phyloP scores from a whole-genome alignment of 2,329 filamentous ascomycete species.

The Calycina marina region DNA sequence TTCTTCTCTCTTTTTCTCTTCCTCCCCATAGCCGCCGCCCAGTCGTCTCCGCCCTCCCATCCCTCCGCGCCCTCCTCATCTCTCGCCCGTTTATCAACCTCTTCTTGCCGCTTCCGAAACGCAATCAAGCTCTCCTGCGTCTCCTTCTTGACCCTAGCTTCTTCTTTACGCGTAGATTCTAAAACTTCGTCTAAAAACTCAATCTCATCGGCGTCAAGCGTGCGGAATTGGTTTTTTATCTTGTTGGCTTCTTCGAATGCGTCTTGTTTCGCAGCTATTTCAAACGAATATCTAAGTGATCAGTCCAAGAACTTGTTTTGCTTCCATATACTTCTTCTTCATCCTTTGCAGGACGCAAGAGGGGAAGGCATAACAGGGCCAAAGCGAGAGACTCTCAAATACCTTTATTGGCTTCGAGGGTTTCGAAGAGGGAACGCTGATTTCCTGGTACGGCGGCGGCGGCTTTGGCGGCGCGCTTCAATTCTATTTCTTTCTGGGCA shows the following conservation, averaged over 20 bases:
- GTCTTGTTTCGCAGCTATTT: slow-evolving; percentile 61
- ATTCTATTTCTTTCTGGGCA: slow-evolving; percentile 25
- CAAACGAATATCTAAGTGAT: slow-evolving; percentile 22
- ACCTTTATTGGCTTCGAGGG: slow-evolving; percentile 74
- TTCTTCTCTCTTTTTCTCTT: slow-evolving; percentile 28
- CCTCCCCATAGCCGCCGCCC: slow-evolving; percentile 23
- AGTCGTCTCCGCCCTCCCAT: slow-evolving; percentile 18
- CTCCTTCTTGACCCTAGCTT: slow-evolving; percentile 38
- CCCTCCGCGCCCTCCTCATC: slow-evolving; percentile 9
- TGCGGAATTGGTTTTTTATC: slow-evolving; percentile 62
- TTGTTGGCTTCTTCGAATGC: slow-evolving; percentile 62
- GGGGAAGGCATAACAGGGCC: not conserved
- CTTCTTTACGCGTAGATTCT: slow-evolving; percentile 34
- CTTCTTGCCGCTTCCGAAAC: slow-evolving; percentile 38
- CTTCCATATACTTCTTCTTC: no score
- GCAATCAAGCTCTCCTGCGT: slow-evolving; percentile 39
- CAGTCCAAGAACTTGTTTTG: slow-evolving; percentile 9
- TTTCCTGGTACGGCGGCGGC: slow-evolving; percentile 25
- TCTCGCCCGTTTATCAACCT: slow-evolving; percentile 19
- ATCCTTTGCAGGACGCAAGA: no score
- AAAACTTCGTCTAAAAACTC: slow-evolving; percentile 54
- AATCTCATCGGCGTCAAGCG: slow-evolving; percentile 65
- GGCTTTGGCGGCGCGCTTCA: slow-evolving; percentile 17
- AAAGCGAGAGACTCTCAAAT: slow-evolving; percentile 8
- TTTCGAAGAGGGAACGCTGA: slow-evolving; percentile 53